Percentiles rank a stretch among this genome's conserved stretches.
Evolutionary conservation across 768 basidiomycete species (phyloP).

Genomic region (Grammothele lineata): DNA sequence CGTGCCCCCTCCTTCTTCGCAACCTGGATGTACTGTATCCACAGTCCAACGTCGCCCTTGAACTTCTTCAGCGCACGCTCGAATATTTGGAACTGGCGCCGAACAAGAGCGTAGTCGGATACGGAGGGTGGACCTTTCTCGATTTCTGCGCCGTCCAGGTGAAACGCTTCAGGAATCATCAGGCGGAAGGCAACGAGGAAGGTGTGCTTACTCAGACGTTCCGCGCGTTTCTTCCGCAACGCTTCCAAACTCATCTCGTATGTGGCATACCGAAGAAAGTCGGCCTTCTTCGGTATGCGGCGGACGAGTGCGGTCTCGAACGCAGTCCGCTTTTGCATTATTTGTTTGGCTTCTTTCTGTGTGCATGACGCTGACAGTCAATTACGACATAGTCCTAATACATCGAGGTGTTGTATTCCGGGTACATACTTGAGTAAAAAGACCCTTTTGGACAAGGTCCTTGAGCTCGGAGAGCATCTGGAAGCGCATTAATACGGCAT

Average conservation of each 20-base stretch:
- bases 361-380: constrained; percentile 5
- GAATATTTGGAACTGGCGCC: constrained; percentile 84
- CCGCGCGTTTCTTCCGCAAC: constrained; percentile 68
- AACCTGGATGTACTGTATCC: constrained; percentile 85
- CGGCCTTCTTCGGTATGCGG: constrained; percentile 77
- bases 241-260: constrained; percentile 90
- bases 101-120: constrained; percentile 82
- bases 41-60: constrained; percentile 81
- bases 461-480: constrained; percentile 95
- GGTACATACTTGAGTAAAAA: constrained; percentile 71
- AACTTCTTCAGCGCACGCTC: constrained; percentile 87
- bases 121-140: constrained; percentile 50
- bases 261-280: constrained; percentile 86
- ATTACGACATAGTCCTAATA: constrained; percentile 5
- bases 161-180: too few species aligned
- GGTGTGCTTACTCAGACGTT: constrained; percentile 58
- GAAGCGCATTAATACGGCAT: not conserved
- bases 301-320: constrained; percentile 85
- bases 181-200: too few species aligned
- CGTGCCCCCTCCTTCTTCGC: constrained; percentile 78
- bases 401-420: not conserved
- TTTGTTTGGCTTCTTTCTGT: constrained; percentile 77
- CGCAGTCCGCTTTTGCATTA: constrained; percentile 77
- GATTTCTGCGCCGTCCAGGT: constrained; percentile 25
- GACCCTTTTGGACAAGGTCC: constrained; percentile 78